Evolutionary conservation across 2,329 filamentous ascomycete species (phyloP).

Genomic region (Apiospora sp.): DNA sequence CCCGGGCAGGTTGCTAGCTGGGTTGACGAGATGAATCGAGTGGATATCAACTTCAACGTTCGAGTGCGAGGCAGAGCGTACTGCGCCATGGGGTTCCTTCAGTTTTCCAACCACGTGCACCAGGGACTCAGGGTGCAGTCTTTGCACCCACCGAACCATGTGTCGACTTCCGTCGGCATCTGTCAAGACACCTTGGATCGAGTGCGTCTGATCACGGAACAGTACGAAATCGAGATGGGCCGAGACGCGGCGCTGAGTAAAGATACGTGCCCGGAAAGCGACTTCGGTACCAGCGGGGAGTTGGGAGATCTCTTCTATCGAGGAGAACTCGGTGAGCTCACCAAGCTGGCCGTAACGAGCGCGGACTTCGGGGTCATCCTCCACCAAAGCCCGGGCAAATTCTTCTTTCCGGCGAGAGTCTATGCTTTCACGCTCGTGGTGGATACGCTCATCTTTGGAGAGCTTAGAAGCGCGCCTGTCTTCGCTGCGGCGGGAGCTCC

Average conservation of each 20-base stretch:
- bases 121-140: slow-evolving; percentile 78
- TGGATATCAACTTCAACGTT: slow-evolving; percentile 76
- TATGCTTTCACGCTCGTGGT: slow-evolving; percentile 34
- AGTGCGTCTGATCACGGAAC: slow-evolving; percentile 82
- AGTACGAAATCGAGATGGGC: slow-evolving; percentile 84
- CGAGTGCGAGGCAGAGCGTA: slow-evolving; percentile 78
- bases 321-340: slow-evolving; percentile 32
- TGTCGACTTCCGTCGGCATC: slow-evolving; percentile 44
- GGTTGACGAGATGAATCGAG: slow-evolving; percentile 56
- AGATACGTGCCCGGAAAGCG: slow-evolving; percentile 74
- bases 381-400: slow-evolving; percentile 24
- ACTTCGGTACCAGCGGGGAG: slow-evolving; percentile 63
- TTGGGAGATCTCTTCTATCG: slow-evolving; percentile 48
- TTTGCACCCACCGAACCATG: slow-evolving; percentile 87
- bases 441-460: slow-evolving; percentile 41
- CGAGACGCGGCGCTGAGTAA: slow-evolving; percentile 82
- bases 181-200: slow-evolving; percentile 80
- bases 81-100: slow-evolving; percentile 74
- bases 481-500: slow-evolving; percentile 32
- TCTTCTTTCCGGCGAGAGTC: slow-evolving; percentile 41
- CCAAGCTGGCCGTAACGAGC: slow-evolving; percentile 32
- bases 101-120: slow-evolving; percentile 78
- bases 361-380: slow-evolving; percentile 31
- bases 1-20: slow-evolving; percentile 51
- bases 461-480: slow-evolving; percentile 37